Percentiles rank a stretch among this genome's conserved stretches.
These are phyloP conservation scores for Termitomyces sp. DNA, from an alignment of 768 basidiomycete genomes.

Conservation along the genomic window DNA sequence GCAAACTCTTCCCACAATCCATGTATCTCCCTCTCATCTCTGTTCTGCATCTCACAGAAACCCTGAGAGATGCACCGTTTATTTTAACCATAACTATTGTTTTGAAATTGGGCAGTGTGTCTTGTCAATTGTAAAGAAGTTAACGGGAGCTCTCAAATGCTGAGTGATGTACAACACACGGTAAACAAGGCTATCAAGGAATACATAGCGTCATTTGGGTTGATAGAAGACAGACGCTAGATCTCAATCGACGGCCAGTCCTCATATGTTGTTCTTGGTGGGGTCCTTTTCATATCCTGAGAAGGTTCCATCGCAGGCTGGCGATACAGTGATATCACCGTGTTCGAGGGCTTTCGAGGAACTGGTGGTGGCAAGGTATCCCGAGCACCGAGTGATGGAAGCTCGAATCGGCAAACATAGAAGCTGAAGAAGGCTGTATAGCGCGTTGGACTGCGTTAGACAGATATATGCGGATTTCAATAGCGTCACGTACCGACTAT, in stretches of 20 bases:
- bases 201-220: not conserved
- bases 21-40: not conserved
- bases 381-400: not conserved
- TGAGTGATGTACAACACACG: not conserved
- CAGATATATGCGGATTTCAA: not conserved
- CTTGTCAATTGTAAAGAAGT: not conserved
- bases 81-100: no score
- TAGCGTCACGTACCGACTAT: slow-evolving; percentile 18
- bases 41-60: not conserved
- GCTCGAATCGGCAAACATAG: slow-evolving; percentile 7
- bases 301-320: not conserved
- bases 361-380: not conserved
- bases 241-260: slow-evolving; percentile 7
- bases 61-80: not conserved
- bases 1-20: not conserved
- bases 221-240: not conserved
- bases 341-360: slow-evolving; percentile 2
- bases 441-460: not conserved
- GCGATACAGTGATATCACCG: slow-evolving; percentile 7
- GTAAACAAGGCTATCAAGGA: not conserved
- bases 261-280: slow-evolving; percentile 5
- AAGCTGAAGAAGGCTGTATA: slow-evolving; percentile 4
- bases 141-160: not conserved
- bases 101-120: not conserved
- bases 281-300: not conserved